phyloP scores from a whole-genome alignment of 495 filamentous ascomycete species.

The Friedmanniomyces simplex region DNA sequence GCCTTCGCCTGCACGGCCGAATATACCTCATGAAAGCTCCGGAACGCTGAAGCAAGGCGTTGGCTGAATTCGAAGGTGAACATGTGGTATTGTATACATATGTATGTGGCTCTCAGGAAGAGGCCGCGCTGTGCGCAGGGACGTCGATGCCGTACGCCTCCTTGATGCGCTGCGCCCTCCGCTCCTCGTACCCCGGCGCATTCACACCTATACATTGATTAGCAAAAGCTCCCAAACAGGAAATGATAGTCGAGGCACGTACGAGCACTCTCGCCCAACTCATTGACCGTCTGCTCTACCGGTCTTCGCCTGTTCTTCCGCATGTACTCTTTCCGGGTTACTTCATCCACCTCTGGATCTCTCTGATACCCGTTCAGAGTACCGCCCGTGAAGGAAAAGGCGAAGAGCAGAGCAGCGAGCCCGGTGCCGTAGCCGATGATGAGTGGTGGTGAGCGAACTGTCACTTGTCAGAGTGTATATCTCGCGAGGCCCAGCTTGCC shows the following conservation, averaged over 20 bases:
- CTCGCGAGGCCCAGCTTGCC: not conserved
- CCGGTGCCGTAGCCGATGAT: conserved; percentile 66
- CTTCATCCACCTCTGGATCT: conserved; percentile 61
- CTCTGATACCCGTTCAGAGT: conserved; percentile 46
- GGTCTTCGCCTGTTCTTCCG: conserved; percentile 65
- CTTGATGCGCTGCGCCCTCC: conserved; percentile 73
- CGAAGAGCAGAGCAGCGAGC: conserved; percentile 52
- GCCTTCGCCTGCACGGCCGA: no score
- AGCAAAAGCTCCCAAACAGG: not conserved
- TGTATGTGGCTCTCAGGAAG: not conserved
- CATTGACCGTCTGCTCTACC: conserved; percentile 67
- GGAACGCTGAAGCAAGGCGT: no score
- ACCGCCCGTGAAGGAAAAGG: conserved; percentile 72
- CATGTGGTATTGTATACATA: conserved; percentile 1
- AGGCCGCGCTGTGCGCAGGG: not conserved
- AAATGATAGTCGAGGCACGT: conserved; percentile 23
- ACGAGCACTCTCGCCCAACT: conserved; percentile 89
- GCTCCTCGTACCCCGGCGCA: conserved; percentile 75
- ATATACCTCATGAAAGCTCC: no score
- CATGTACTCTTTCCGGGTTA: conserved; percentile 63
- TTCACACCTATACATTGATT: conserved; percentile 52
- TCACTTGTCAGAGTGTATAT: conserved; percentile 1
- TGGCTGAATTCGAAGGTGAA: no score
- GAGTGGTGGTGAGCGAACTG: conserved; percentile 67
- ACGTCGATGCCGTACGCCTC: conserved; percentile 87